Evolutionary conservation across 371 early-diverging fungal genomes (phyloP).

Genomic region (Chytridium lagenaria): DNA sequence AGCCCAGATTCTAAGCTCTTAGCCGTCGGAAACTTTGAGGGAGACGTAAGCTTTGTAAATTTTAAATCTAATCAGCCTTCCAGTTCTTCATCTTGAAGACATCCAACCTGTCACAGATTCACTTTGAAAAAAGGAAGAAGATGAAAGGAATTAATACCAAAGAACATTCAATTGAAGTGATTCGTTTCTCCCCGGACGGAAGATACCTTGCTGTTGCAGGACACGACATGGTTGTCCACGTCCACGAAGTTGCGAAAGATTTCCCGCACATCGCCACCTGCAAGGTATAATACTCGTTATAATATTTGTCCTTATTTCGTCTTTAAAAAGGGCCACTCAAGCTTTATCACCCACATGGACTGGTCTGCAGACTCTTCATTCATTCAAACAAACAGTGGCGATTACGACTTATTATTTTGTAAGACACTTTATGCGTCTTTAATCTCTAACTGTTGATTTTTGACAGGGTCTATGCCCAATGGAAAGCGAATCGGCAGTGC

Average conservation of each 20-base stretch:
- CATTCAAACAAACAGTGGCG: conserved; percentile 38
- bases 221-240: conserved; percentile 30
- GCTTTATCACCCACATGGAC: conserved; percentile 38
- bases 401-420: conserved; percentile 39
- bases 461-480: conserved; percentile 13
- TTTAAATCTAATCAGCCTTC: neutral
- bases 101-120: conserved; percentile 33
- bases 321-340: conserved; percentile 44
- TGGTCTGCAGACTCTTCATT: conserved; percentile 31
- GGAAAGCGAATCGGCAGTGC: conserved; percentile 24
- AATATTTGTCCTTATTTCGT: too few species aligned
- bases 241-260: conserved; percentile 25
- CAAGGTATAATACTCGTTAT: too few species aligned
- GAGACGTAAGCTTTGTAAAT: conserved; percentile 32
- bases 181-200: conserved; percentile 43
- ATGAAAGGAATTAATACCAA: conserved; percentile 26
- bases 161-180: conserved; percentile 22
- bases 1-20: conserved; percentile 38
- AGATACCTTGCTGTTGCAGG: conserved; percentile 36
- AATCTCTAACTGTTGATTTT: too few species aligned
- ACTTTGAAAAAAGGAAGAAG: conserved; percentile 35
- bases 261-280: conserved; percentile 24
- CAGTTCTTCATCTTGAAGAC: conserved; percentile 37
- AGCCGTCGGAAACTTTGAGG: conserved; percentile 40
- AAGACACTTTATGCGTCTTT: too few species aligned